phyloP scores from a whole-genome alignment of 2,329 filamentous ascomycete genomes.

The Hymenoscyphus fructigenus region DNA sequence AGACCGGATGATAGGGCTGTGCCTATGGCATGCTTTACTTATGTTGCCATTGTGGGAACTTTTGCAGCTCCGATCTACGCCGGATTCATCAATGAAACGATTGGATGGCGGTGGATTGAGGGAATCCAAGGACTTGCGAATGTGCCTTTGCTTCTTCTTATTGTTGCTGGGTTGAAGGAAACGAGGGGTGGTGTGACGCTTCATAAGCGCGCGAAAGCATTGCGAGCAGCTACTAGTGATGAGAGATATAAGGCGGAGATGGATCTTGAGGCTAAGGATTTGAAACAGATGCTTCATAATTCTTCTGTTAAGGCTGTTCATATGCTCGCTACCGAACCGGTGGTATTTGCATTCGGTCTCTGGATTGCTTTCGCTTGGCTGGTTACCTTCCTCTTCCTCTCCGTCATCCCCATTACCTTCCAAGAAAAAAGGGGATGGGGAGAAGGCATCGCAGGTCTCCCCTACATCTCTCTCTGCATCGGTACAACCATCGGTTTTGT shows the following conservation, averaged over 20 bases:
- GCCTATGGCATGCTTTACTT: conserved; percentile 84
- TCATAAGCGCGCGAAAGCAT: conserved; percentile 65
- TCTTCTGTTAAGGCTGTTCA: conserved; percentile 75
- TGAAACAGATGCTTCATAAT: conserved; percentile 67
- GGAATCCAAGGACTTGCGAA: conserved; percentile 76
- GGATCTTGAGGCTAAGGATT: conserved; percentile 50
- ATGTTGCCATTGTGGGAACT: conserved; percentile 72
- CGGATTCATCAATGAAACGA: conserved; percentile 57
- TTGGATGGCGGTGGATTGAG: conserved; percentile 82
- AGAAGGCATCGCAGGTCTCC: conserved; percentile 58
- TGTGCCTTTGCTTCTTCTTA: conserved; percentile 59
- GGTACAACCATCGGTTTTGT: conserved; percentile 39
- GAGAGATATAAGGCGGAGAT: conserved; percentile 50
- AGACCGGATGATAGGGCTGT: conserved; percentile 74
- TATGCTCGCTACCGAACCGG: conserved; percentile 68
- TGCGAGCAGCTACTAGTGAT: conserved; percentile 64
- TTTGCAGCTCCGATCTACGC: conserved; percentile 66
- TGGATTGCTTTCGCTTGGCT: conserved; percentile 91
- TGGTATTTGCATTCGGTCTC: conserved; percentile 81
- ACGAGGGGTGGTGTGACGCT: conserved; percentile 78
- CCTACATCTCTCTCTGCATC: conserved; percentile 52
- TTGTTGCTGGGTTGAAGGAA: conserved; percentile 74
- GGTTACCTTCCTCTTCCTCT: conserved; percentile 79
- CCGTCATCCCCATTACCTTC: conserved; percentile 71
- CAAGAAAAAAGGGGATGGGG: conserved; percentile 68